Percentiles rank a stretch among this genome's conserved stretches.
Conservation (phyloP, 805 yeast species). For the Starmerella bombicola region DNA sequence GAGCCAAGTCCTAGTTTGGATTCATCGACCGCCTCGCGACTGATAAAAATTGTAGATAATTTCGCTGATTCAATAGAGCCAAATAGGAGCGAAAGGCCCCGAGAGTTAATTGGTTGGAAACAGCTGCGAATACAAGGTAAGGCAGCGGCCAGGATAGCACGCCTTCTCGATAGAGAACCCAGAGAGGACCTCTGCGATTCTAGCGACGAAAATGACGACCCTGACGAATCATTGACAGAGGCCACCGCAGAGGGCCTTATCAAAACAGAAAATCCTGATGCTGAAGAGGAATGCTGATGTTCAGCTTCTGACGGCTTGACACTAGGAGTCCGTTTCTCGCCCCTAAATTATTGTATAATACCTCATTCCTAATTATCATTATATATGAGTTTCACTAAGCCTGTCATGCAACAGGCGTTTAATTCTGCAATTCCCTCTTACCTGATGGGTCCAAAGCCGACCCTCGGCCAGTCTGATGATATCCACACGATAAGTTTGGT, state of each 20-base stretch:
- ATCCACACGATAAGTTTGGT: too few species aligned
- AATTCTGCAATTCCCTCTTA: too few species aligned
- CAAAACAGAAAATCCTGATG: neutral
- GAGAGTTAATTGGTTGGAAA: slow-evolving; percentile 7
- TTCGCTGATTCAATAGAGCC: neutral
- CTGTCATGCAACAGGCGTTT: too few species aligned
- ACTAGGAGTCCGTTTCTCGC: too few species aligned
- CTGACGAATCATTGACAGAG: neutral
- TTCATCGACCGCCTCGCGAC: neutral
- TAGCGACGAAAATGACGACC: neutral
- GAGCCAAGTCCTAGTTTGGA: slow-evolving; percentile 19
- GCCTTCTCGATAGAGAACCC: slow-evolving; percentile 13
- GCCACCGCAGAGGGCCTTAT: neutral
- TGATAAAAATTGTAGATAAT: slow-evolving; percentile 10
- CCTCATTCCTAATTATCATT: too few species aligned
- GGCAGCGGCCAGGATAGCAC: slow-evolving; percentile 10
- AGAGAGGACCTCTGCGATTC: neutral
- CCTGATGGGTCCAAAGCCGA: too few species aligned
- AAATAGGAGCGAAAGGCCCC: neutral
- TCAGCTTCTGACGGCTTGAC: too few species aligned
- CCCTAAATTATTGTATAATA: too few species aligned
- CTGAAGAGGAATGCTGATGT: neutral
- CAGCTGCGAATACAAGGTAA: slow-evolving; percentile 12
- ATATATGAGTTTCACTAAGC: too few species aligned
- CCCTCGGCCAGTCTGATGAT: too few species aligned